These are phyloP conservation scores for Magnolia changhungtana DNA, from an alignment of 164 flowering plant species.

Conservation along the genomic window DNA sequence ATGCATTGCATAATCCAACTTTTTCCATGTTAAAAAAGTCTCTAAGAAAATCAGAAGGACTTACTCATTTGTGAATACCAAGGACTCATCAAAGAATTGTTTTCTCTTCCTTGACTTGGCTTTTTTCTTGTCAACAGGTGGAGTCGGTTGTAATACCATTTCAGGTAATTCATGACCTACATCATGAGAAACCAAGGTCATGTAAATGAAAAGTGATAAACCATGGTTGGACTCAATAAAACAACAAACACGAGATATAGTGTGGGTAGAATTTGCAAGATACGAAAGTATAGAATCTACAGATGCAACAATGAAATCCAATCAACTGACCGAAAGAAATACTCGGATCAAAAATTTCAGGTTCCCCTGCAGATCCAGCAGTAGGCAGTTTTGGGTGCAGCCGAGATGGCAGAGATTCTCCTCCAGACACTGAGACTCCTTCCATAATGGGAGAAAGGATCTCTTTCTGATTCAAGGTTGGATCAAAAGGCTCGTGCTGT, in stretches of 20 bases:
- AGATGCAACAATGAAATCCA: neutral
- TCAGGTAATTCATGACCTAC: slow-evolving; percentile 39
- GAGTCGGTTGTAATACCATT: slow-evolving; percentile 48
- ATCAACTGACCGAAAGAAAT: slow-evolving; percentile 42
- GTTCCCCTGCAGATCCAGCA: slow-evolving; percentile 29
- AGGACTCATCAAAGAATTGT: slow-evolving; percentile 36
- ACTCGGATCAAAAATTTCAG: slow-evolving; percentile 15
- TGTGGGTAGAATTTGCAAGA: neutral
- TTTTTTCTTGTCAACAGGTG: slow-evolving; percentile 41
- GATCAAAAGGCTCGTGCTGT: slow-evolving; percentile 21
- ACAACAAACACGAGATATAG: neutral
- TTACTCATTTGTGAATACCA: slow-evolving; percentile 67
- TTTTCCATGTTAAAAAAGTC: too few relatives aligned
- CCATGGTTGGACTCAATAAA: neutral
- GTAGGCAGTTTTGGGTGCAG: slow-evolving; percentile 26
- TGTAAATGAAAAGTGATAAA: neutral
- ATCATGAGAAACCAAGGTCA: slow-evolving; percentile 11
- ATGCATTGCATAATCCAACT: neutral
- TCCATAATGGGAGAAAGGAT: slow-evolving; percentile 35
- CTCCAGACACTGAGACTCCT: slow-evolving; percentile 32
- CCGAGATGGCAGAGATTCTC: slow-evolving; percentile 27
- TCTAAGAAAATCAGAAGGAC: slow-evolving; percentile 6
- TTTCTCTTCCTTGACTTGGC: slow-evolving; percentile 52
- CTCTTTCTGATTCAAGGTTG: slow-evolving; percentile 30
- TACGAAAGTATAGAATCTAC: neutral